Base-by-base conservation (phyloP, 2,329 filamentous ascomycete species). In the Cladosporium sp. region DNA sequence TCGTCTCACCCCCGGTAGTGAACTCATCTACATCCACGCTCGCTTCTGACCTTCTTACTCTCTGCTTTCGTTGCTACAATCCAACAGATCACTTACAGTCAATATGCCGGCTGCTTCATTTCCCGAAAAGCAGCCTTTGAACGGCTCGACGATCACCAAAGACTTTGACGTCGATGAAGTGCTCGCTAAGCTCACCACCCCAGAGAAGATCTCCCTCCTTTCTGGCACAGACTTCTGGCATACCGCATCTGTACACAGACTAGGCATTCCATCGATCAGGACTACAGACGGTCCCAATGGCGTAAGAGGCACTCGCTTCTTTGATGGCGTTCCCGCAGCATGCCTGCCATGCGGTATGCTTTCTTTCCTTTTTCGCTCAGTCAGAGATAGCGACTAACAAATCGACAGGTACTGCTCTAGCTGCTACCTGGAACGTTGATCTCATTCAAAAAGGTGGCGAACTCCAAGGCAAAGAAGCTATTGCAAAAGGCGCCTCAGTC, bases 241-340 rank as follows among this genome's bases (percentile, higher is more conserved):
- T 72, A 89, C 88, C 36, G 84, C 86, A 69, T 76, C 84, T 16
- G 79, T 91, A 7, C 85, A 86, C 11, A 75, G 85, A 25, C 83
- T 88, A 71, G 84, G 85, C 1, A 82, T 91, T 36, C 88, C 88
- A 6, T 86, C 88, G 0, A 80, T 91, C 34, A 86, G 89, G 57
- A 82, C 88, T 56, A 85, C 86, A 43, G 89, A 91, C 70, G 89
- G 89, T 0, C 89, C 89, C 43, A 91, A 90, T 74, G 89, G 89
- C 59, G 85, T 89, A 36, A 82, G 89, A 68, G 89, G 88, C 59
- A 87, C 85, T 56, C 86, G 85, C 70, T 90, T 89, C 80, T 90
- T 91, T 77, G 86, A 88, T 69, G 86, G 88, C 61, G 78, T 73
- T 21, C 76, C 79, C 65, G 90, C 91, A 46, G 91, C 91, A 21